Evolutionary conservation across 225 moss, liverwort and hornwort species (phyloP).

Genomic region (Lunularia cruciata): DNA sequence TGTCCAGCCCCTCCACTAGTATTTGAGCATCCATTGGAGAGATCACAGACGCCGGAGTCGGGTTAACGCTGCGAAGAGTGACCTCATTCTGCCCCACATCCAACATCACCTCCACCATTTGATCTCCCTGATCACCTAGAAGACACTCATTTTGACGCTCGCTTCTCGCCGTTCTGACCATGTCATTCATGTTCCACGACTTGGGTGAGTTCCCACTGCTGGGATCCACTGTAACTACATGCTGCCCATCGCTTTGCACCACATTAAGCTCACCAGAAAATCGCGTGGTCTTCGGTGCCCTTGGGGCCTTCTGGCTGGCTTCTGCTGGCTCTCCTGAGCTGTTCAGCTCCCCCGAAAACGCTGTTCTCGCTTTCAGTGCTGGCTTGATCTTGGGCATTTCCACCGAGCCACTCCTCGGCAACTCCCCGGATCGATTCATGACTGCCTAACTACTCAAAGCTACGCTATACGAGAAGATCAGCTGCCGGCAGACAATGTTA

Average conservation of each 20-base stretch:
- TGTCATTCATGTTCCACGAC: constrained; percentile 37
- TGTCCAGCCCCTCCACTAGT: constrained; percentile 42
- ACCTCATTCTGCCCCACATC: constrained; percentile 64
- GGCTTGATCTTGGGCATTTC: constrained; percentile 36
- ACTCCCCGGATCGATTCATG: constrained; percentile 29
- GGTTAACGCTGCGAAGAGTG: constrained; percentile 59
- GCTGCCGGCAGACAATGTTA: constrained; percentile 1
- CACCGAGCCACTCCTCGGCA: constrained; percentile 28
- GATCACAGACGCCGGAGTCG: constrained; percentile 17
- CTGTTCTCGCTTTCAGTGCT: constrained; percentile 36
- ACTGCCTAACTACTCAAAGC: background rate
- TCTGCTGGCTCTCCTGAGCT: constrained; percentile 24
- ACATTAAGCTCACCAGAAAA: constrained; percentile 42
- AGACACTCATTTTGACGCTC: constrained; percentile 21
- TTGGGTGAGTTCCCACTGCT: constrained; percentile 26
- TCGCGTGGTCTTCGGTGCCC: constrained; percentile 9
- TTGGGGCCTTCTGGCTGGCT: background rate
- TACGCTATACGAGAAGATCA: constrained; percentile 8
- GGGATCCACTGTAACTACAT: constrained; percentile 30
- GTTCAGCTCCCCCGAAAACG: constrained; percentile 38
- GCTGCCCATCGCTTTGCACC: constrained; percentile 22
- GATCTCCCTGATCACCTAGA: constrained; percentile 27
- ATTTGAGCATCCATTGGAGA: constrained; percentile 35
- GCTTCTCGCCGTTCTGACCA: constrained; percentile 27
- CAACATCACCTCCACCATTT: constrained; percentile 86